Evolutionary conservation across 1,284 basidiomycete species (phyloP).

Genomic region (Mrakiaceae sp.): DNA sequence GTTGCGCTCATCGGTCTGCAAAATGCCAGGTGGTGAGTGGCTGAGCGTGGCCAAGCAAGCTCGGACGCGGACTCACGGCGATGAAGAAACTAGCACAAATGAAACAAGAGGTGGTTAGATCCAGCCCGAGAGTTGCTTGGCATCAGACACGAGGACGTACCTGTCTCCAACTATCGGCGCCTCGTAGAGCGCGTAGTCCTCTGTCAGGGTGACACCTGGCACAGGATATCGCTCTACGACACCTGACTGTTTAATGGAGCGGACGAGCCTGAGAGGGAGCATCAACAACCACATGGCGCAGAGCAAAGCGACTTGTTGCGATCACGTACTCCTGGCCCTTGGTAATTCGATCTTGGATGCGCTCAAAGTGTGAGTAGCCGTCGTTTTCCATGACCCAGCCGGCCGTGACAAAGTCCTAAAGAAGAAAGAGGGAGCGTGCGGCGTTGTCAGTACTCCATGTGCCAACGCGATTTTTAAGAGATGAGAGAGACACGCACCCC

Average conservation of each 20-base stretch:
- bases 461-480: no score
- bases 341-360: slow-evolving; percentile 32
- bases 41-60: neutral
- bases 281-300: no score
- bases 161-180: slow-evolving; percentile 24
- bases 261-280: slow-evolving; percentile 20
- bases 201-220: slow-evolving; percentile 20
- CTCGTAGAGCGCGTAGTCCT: slow-evolving; percentile 16
- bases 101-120: no score
- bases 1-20: slow-evolving; percentile 40
- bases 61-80: no score
- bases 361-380: slow-evolving; percentile 33
- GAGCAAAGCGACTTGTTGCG: no score
- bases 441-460: no score
- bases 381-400: slow-evolving; percentile 37
- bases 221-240: slow-evolving; percentile 19
- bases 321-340: slow-evolving; percentile 25
- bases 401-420: slow-evolving; percentile 22
- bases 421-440: no score
- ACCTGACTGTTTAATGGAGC: slow-evolving; percentile 17
- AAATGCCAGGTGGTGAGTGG: neutral
- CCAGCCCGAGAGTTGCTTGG: no score
- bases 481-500: slow-evolving; percentile 21
- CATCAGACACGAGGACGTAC: slow-evolving; percentile 18
- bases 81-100: no score